Base-by-base conservation (phyloP, 768 basidiomycete species). In the Crassisporium funariophilum region DNA sequence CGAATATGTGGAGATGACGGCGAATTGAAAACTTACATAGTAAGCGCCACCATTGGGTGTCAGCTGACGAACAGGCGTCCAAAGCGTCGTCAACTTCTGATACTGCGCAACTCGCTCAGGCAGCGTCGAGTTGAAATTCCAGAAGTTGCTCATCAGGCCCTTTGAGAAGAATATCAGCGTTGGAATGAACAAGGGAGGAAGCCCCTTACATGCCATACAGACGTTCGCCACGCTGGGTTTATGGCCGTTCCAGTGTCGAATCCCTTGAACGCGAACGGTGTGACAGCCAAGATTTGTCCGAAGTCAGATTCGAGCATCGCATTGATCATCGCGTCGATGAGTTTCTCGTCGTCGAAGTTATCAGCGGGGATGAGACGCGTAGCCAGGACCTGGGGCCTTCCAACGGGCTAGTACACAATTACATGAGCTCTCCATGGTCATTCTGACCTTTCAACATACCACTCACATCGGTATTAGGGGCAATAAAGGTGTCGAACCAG, bases 261-360 rank as follows among this genome's bases (percentile, higher is more conserved):
- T n/a, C 41, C 40, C 19, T 58, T 52, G 46, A 50, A 58, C 1
- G 41, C 42, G 19, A 41, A 56, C 1, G 57, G 57, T 1, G 54
- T 35, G n/a, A 59, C 54, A 3, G 47, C 43, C 10, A 56, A 46
- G 17, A 59, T 59, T 20, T 59, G 57, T 11, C 47, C 24, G 27
- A 59, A 59, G 33, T 59, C 57, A 8, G 57, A 54, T 15, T 46
- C 49, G n/a, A 59, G 45, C 47, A 59, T 53, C 6, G 36, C 52
- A 8, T 54, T 45, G 6, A 40, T 49, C 42, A 59, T 46, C 0
- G 50, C 25, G 4, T 56, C 52, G 20, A 59, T 45, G 10, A 56
- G 35, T 4, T 41, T 25, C 2, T 54, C 50, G 27, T 59, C 49
- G 11, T 13, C 35, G 3, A 56, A 47, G 11, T 47, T 45, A 16